phyloP scores from a whole-genome alignment of 257 asterid genomes.

The Mentha longifolia region DNA sequence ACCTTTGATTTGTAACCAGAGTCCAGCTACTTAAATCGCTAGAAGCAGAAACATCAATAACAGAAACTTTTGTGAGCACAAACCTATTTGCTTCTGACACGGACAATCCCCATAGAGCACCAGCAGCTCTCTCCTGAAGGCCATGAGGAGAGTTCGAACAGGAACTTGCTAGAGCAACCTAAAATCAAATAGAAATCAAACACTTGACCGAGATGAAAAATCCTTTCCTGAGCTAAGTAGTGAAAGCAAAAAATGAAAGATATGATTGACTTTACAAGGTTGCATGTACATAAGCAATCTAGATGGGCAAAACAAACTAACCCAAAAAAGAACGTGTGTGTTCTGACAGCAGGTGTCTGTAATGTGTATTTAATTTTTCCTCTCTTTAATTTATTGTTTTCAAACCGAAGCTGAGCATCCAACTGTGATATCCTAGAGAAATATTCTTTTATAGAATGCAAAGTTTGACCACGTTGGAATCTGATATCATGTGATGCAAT shows the following conservation, averaged over 20 bases:
- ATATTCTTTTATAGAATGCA: background rate
- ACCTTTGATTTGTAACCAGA: background rate
- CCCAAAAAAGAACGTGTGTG: background rate
- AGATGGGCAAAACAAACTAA: background rate
- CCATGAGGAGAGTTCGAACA: constrained; percentile 61
- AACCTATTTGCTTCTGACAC: constrained; percentile 91
- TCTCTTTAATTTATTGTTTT: background rate
- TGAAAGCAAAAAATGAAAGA: background rate
- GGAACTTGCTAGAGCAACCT: constrained; percentile 54
- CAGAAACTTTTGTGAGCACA: constrained; percentile 4
- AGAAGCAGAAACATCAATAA: constrained; percentile 20
- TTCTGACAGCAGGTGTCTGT: background rate
- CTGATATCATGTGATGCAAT: background rate
- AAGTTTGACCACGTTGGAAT: background rate
- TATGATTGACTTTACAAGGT: background rate
- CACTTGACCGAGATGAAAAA: background rate
- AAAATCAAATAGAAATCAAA: constrained; percentile 10
- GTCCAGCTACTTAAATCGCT: background rate
- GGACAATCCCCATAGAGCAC: constrained; percentile 78
- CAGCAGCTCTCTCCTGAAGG: constrained; percentile 83
- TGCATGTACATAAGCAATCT: background rate
- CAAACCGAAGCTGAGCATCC: background rate
- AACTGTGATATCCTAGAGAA: background rate
- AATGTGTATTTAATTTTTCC: background rate
- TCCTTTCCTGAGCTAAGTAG: background rate